phyloP scores from a whole-genome alignment of 441 rosid genomes.

The Viola pubescens region DNA sequence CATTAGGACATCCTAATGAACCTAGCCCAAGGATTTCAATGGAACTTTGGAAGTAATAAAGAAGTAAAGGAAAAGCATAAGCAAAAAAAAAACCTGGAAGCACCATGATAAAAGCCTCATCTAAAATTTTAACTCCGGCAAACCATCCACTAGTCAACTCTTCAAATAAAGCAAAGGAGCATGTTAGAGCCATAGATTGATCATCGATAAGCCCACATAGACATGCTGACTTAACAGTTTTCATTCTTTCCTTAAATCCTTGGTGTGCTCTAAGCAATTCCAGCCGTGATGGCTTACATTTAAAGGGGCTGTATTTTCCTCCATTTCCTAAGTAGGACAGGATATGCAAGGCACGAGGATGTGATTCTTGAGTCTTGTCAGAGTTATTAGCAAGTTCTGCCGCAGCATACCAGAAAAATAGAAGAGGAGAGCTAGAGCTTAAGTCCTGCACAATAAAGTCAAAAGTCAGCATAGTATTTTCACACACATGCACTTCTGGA shows the following conservation, averaged over 20 bases:
- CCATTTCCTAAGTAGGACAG: slow-evolving; percentile 78
- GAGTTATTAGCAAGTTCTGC: slow-evolving; percentile 46
- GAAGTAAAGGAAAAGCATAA: not conserved
- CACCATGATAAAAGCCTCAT: slow-evolving; percentile 59
- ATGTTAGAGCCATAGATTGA: slow-evolving; percentile 63
- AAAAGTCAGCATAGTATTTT: slow-evolving; percentile 12
- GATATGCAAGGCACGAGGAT: slow-evolving; percentile 61
- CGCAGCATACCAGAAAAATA: slow-evolving; percentile 89
- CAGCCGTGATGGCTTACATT: slow-evolving; percentile 57
- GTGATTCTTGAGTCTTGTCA: slow-evolving; percentile 34
- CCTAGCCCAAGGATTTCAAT: no score
- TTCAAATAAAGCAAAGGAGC: slow-evolving; percentile 81
- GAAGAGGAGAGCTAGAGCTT: slow-evolving; percentile 51
- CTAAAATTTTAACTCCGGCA: slow-evolving; percentile 56
- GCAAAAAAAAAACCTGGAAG: slow-evolving; percentile 62
- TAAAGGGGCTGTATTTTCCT: slow-evolving; percentile 50
- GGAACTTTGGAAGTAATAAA: not conserved
- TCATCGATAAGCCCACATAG: slow-evolving; percentile 56
- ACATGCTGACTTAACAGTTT: slow-evolving; percentile 58
- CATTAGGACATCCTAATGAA: no score
- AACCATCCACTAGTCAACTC: slow-evolving; percentile 65
- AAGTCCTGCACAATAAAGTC: slow-evolving; percentile 44
- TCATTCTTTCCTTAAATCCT: slow-evolving; percentile 70
- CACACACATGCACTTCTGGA: not conserved
- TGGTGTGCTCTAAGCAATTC: slow-evolving; percentile 88